Evolutionary conservation across 192 early-diverging fungal genomes (phyloP).

Genomic region (Physocladia obscura): DNA sequence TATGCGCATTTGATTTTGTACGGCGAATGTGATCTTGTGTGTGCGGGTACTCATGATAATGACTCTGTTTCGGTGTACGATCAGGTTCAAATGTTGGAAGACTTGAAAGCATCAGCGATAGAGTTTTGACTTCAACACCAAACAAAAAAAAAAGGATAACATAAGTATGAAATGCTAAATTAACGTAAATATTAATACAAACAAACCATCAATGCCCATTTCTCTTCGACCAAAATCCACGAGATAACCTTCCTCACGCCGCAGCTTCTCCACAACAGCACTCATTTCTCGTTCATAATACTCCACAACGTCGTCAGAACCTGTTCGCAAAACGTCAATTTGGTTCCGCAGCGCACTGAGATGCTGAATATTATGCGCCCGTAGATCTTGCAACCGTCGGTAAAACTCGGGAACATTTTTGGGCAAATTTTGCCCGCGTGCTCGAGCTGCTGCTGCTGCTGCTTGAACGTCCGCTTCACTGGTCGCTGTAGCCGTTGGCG

Average conservation of each 20-base stretch:
- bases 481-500: constrained; percentile 4
- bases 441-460: constrained; percentile 20
- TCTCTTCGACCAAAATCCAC: constrained; percentile 19
- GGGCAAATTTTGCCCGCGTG: constrained; percentile 17
- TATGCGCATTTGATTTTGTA: constrained; percentile 3
- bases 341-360: constrained; percentile 2
- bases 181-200: not conserved
- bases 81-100: constrained; percentile 9
- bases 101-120: constrained; percentile 9
- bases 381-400: constrained; percentile 10
- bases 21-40: constrained; percentile 9
- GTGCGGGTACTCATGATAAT: not conserved
- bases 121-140: constrained; percentile 6
- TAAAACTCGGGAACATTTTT: constrained; percentile 14
- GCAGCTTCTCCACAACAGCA: not conserved
- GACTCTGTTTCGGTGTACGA: not conserved
- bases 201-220: constrained; percentile 24
- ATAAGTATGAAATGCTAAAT: not conserved
- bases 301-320: not conserved
- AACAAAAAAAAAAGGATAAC: not conserved
- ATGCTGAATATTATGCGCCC: constrained; percentile 14
- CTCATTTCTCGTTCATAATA: constrained; percentile 25
- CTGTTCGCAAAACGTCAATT: not conserved
- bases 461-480: constrained; percentile 17
- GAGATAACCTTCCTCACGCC: constrained; percentile 11